phyloP scores from a whole-genome alignment of 495 filamentous ascomycete species.

The Chaetomidium leptoderma region DNA sequence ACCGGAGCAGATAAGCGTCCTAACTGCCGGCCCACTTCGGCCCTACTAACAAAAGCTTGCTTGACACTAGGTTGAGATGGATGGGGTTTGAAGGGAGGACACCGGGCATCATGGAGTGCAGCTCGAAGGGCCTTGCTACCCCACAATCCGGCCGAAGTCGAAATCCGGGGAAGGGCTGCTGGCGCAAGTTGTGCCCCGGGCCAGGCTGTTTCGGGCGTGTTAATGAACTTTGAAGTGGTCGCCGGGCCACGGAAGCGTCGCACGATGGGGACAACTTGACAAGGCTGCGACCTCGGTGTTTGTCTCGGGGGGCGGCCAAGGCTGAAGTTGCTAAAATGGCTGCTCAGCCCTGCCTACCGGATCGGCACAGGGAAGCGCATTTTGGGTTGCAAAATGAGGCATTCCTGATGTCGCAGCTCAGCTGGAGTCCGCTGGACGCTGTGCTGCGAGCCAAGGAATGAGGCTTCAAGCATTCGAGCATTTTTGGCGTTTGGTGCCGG shows the following conservation, averaged over 20 bases:
- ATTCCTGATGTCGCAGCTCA: conserved; percentile 15
- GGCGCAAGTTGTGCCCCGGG: no score
- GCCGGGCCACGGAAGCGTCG: no score
- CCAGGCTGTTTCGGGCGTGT: not conserved
- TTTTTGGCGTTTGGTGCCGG: not conserved
- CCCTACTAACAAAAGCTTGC: conserved; percentile 7
- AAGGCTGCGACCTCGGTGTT: no score
- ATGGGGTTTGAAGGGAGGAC: not conserved
- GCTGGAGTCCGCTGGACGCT: not conserved
- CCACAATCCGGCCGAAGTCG: conserved; percentile 2
- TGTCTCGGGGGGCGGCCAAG: no score
- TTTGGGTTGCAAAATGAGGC: not conserved
- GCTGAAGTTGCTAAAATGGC: not conserved
- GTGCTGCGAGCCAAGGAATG: conserved; percentile 11
- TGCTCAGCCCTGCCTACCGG: not conserved
- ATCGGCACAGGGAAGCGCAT: not conserved
- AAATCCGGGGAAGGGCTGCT: conserved; percentile 2
- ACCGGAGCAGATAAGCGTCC: not conserved
- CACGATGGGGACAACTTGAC: no score
- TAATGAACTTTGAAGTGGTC: no score
- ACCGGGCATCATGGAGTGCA: no score
- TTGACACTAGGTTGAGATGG: not conserved
- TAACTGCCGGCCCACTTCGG: conserved; percentile 7
- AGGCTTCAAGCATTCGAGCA: conserved; percentile 4
- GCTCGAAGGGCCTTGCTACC: not conserved